Evolutionary conservation across 495 filamentous ascomycete genomes (phyloP).

Genomic region (Aeminium ludgeri): DNA sequence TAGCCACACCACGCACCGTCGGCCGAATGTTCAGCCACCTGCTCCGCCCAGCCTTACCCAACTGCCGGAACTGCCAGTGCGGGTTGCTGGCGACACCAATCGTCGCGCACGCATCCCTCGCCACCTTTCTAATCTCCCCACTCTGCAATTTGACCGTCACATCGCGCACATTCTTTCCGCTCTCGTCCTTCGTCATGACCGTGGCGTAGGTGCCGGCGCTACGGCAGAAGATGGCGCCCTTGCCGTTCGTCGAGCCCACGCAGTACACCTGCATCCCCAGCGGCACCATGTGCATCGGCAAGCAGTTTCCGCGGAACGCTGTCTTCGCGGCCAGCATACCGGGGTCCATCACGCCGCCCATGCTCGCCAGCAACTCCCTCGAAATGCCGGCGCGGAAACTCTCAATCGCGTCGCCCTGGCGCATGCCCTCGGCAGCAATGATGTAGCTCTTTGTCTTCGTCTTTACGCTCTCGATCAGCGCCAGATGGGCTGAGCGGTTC

Average conservation of each 20-base stretch:
- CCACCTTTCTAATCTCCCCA: slow-evolving; percentile 75
- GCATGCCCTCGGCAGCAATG: slow-evolving; percentile 79
- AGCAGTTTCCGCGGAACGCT: slow-evolving; percentile 83
- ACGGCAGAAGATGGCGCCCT: slow-evolving; percentile 76
- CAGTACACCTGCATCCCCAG: slow-evolving; percentile 82
- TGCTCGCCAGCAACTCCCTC: slow-evolving; percentile 60
- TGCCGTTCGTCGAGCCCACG: slow-evolving; percentile 55
- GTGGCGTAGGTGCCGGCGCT: slow-evolving; percentile 84
- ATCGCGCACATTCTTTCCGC: slow-evolving; percentile 40
- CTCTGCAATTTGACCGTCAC: slow-evolving; percentile 75
- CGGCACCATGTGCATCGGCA: slow-evolving; percentile 87
- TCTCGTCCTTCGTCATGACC: slow-evolving; percentile 68
- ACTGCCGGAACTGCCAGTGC: slow-evolving; percentile 70
- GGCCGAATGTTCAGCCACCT: slow-evolving; percentile 87
- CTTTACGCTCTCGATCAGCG: slow-evolving; percentile 55
- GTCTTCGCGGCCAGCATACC: slow-evolving; percentile 91
- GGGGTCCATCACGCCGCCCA: slow-evolving; percentile 82
- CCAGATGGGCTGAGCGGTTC: slow-evolving; percentile 83
- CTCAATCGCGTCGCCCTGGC: slow-evolving; percentile 78
- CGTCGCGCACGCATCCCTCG: slow-evolving; percentile 82
- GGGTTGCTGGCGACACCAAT: slow-evolving; percentile 86
- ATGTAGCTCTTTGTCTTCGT: slow-evolving; percentile 67
- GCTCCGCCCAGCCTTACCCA: slow-evolving; percentile 86
- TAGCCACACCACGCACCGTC: slow-evolving; percentile 88
- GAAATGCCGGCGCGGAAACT: slow-evolving; percentile 84